Conservation (phyloP, 495 filamentous ascomycete genomes). For the Paragyromitra xinjiangensis region DNA sequence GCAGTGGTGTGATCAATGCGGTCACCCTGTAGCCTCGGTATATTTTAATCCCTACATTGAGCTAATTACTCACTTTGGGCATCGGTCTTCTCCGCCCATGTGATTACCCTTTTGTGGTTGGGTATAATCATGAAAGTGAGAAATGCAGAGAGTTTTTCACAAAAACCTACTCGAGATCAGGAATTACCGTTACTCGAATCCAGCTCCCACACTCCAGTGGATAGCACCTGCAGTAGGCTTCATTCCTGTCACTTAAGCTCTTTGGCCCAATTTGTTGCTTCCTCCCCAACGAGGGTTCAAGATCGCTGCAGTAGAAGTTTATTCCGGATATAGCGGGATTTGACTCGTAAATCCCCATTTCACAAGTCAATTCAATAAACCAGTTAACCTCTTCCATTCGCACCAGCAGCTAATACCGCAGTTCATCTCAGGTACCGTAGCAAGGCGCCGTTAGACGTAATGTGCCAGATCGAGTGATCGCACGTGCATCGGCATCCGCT, state of each 20-base stretch:
- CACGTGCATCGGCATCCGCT: not conserved
- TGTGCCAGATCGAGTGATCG: conserved; percentile 8
- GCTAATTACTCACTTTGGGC: not conserved
- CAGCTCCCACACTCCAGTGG: too few relatives aligned
- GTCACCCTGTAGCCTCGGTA: not conserved
- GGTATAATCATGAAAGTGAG: not conserved
- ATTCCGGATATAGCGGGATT: too few relatives aligned
- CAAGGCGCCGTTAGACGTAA: not conserved
- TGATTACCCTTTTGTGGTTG: not conserved
- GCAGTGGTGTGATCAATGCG: not conserved
- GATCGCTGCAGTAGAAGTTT: too few relatives aligned
- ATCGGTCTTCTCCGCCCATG: not conserved
- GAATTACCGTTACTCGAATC: not conserved
- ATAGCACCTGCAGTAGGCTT: too few relatives aligned
- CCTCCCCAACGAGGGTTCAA: too few relatives aligned
- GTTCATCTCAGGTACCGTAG: not conserved
- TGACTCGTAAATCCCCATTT: too few relatives aligned
- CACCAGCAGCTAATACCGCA: too few relatives aligned
- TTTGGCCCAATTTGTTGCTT: too few relatives aligned
- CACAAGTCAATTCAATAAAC: too few relatives aligned
- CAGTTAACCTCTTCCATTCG: too few relatives aligned
- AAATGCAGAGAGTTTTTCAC: not conserved
- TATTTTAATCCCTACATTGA: not conserved
- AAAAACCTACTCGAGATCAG: not conserved
- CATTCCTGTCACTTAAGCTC: too few relatives aligned